Evolutionary conservation across 306 rosid genomes (phyloP), one percentile per base, ranked within the genome.

Genomic region (Gillenia trifoliata): DNA sequence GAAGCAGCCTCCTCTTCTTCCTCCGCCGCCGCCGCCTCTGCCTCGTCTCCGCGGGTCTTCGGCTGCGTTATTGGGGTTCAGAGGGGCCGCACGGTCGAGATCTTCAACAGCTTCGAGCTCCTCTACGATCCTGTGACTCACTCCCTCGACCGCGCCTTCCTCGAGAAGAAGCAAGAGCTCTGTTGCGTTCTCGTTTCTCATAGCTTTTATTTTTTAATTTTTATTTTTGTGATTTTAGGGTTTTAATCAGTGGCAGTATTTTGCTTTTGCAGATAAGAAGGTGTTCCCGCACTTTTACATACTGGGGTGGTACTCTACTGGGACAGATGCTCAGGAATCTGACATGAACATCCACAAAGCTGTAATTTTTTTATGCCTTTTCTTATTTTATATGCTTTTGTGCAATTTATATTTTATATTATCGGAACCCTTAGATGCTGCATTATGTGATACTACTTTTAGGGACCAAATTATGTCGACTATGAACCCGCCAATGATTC

Each of bases 151-250:
- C 96, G 99, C 9, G 7, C 88, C 31, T 95, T 95, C 83, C 97
- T 95, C 72, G 92, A 88, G 88, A 95, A 92, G 97, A 92, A 95
- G 83, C 99, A 92, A 85, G 99, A 95, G 68, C 99, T 95, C 84
- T 94, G 98, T 93, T 81, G 52, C 77, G 88, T 81, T 33, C 3
- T 67, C 10, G 40, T 28, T 55, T 66, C 34, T 57, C 16, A 13
- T 15, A 17, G 15, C 19, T 30, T 64, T 30, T 31, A 16, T 45
- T 15, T 8, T 66, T 49, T 4, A 9, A 3, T 20, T 9, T 10
- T 16, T 45, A 13, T 6, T 71, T 52, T 2, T 23, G 5, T n/a
- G 61, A 45, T n/a, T 38, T 28, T 64, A 12, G 62, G 71, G n/a
- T 74, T 40, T 66, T 36, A 9, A 8, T 28, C 63, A 66, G 31